Base-by-base conservation (phyloP, 352 stramenopile species). In the Ochromonadaceae sp. region DNA sequence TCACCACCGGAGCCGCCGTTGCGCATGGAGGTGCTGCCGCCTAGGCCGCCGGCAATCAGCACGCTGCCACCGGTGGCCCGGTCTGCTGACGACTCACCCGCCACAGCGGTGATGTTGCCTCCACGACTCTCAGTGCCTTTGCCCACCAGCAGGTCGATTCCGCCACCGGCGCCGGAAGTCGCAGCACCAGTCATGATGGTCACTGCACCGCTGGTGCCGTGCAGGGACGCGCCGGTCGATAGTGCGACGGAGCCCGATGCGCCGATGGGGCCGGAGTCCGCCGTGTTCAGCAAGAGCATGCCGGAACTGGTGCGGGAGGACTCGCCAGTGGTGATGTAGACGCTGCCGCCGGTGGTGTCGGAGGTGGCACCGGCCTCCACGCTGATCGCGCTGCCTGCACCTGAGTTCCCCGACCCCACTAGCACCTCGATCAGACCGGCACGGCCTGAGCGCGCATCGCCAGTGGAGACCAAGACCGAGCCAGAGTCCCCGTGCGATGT, bases 401-500 rank as follows among this genome's bases (percentile, higher is more conserved):
- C 61, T 15, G 30, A 49, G 20, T 68, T 59, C 38, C 74, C 68
- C 14, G 61, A 56, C 15, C 73, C 74, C 32, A 80, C 73, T 28
- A 41, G 39, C 22, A 86, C 49, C 5, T 68, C 39, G 43, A 86
- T 72, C 26, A 66, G 62, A 7, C 80, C 80, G 20, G 74, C 79
- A 46, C 75, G 72, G 3, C 80, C 79, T 26, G 62, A 67, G 59
- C 67, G 72, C 34, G 80, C 76, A 42, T 72, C 9, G 35, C 81
- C 81, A 28, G 72, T 83, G 31, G n/a, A 72, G 35, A 88, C 44
- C 15, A 47, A 72, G 2, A 88, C 72, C 4, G 72, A 67, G 0
- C 81, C 80, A 31, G 74, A 81, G n/a, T 78, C 74, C 48, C 80
- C 81, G 47, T 70, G 71, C 22, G 70, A 80, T 17, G 76, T 75